Evolutionary conservation across 768 basidiomycete genomes (phyloP).

Genomic region (Psilocybe cubensis): DNA sequence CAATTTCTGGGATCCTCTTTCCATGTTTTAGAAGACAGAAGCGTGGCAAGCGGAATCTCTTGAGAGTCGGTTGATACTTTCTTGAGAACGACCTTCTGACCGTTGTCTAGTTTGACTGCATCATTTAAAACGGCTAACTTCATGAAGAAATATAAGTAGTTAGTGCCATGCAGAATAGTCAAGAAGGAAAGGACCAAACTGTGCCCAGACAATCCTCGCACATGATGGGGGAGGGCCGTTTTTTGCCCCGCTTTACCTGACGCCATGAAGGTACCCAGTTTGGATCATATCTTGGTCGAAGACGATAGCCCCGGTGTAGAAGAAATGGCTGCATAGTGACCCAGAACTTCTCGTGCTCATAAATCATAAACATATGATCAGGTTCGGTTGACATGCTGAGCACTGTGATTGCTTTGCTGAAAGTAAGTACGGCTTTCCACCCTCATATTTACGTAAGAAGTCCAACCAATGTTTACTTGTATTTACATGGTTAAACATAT

Average conservation of each 20-base stretch:
- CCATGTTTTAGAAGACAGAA: background rate
- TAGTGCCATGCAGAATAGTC: background rate
- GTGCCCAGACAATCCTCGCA: background rate
- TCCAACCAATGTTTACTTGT: too few species aligned
- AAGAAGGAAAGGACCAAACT: background rate
- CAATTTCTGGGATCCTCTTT: conserved; percentile 8
- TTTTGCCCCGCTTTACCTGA: background rate
- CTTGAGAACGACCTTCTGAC: conserved; percentile 16
- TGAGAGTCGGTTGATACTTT: conserved; percentile 5
- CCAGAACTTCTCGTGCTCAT: too few species aligned
- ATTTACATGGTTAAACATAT: too few species aligned
- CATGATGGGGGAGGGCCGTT: background rate
- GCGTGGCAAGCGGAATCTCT: conserved; percentile 5
- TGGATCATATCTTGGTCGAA: conserved; percentile 14
- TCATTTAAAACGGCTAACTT: conserved; percentile 3
- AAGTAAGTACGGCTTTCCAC: too few species aligned
- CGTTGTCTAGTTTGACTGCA: conserved; percentile 3
- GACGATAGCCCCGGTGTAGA: conserved; percentile 1
- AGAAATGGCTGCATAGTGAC: conserved; percentile 2
- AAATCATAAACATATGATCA: too few species aligned
- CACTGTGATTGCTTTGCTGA: too few species aligned
- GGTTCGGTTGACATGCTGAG: too few species aligned
- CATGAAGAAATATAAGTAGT: background rate
- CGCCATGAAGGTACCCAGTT: conserved; percentile 10
- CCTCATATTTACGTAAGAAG: too few species aligned